phyloP scores from a whole-genome alignment of 1,284 basidiomycete genomes.

The Ganoderma multipileum region DNA sequence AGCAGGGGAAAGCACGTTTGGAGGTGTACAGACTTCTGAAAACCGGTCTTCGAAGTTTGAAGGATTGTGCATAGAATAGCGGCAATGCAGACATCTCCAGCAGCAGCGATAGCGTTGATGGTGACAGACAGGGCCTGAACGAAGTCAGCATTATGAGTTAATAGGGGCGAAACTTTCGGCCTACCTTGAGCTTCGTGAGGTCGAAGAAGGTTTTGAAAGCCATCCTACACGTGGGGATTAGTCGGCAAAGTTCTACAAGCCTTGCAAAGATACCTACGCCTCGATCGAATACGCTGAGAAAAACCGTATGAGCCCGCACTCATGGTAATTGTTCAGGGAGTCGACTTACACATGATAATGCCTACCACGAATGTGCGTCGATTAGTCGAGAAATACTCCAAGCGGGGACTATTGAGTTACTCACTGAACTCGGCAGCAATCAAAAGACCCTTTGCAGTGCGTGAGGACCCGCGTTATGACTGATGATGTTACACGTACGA shows the following conservation, averaged over 20 bases:
- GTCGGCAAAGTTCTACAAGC: no score
- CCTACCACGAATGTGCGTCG: background rate
- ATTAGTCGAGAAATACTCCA: background rate
- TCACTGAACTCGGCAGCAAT: constrained; percentile 57
- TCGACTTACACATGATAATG: constrained; percentile 11
- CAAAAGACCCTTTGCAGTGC: constrained; percentile 43
- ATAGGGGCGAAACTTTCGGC: no score
- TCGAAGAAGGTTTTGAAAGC: constrained; percentile 48
- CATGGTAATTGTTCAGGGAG: background rate
- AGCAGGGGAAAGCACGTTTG: constrained; percentile 38
- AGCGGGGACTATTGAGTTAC: background rate
- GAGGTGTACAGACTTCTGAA: constrained; percentile 42
- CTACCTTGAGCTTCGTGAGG: constrained; percentile 51
- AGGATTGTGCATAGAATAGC: constrained; percentile 55
- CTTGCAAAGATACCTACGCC: constrained; percentile 14
- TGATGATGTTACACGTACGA: constrained; percentile 42
- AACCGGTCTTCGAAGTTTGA: constrained; percentile 57
- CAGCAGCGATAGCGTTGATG: constrained; percentile 58
- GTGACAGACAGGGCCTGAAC: constrained; percentile 57
- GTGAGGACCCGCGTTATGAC: constrained; percentile 1
- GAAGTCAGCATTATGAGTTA: background rate
- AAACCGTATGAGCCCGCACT: background rate
- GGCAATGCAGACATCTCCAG: constrained; percentile 57
- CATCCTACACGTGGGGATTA: background rate
- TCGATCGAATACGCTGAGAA: constrained; percentile 22